phyloP scores from a whole-genome alignment of 2,329 filamentous ascomycete species.

The Penicillium janthinellum region DNA sequence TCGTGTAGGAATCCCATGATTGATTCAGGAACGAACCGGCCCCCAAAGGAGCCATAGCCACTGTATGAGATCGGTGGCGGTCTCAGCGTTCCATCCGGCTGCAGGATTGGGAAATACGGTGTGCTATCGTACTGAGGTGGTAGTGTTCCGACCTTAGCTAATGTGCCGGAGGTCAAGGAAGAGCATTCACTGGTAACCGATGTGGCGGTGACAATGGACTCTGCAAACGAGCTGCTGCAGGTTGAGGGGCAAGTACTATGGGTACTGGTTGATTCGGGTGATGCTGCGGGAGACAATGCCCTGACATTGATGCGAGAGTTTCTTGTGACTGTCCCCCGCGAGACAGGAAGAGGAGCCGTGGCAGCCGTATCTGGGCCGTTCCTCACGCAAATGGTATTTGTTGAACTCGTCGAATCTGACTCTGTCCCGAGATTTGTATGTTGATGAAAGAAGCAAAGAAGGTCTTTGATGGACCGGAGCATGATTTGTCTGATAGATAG shows the following conservation, averaged over 20 bases:
- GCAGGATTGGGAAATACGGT: conserved; percentile 27
- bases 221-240: conserved; percentile 13
- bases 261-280: conserved; percentile 8
- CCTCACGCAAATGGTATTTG: conserved; percentile 12
- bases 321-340: background rate
- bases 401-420: background rate
- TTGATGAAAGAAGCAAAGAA: conserved; percentile 25
- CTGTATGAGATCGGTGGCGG: conserved; percentile 25
- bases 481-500: conserved; percentile 4
- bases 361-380: conserved; percentile 4
- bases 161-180: conserved; percentile 11
- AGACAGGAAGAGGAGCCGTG: conserved; percentile 7
- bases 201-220: conserved; percentile 15
- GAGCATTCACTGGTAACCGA: conserved; percentile 16
- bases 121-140: conserved; percentile 10
- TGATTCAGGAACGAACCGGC: conserved; percentile 32
- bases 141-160: conserved; percentile 10
- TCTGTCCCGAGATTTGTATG: conserved; percentile 1
- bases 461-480: conserved; percentile 15
- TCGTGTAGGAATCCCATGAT: conserved; percentile 30
- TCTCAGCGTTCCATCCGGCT: conserved; percentile 22
- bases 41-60: conserved; percentile 30
- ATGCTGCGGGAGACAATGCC: background rate
- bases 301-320: background rate
- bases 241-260: conserved; percentile 15